Base-by-base conservation (phyloP, 2,329 filamentous ascomycete species). In the Venturiaceae sp. region DNA sequence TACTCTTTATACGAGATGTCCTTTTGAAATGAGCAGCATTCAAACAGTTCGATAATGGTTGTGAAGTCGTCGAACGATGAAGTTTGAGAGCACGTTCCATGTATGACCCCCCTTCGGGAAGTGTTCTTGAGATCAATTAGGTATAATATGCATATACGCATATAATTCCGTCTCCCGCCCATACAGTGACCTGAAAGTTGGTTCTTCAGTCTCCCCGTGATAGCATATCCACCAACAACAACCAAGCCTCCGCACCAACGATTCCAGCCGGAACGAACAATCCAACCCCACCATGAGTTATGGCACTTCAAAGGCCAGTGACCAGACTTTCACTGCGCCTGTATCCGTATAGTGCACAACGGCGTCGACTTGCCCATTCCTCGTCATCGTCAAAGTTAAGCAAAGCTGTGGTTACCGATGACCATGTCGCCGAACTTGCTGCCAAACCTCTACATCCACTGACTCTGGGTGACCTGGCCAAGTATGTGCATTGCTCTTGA, bases 381-480 rank as follows among this genome's bases (percentile, higher is more conserved):
- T 34, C 53, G n/a, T 14, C 26, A 13, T 8, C 52, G 16, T 54
- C 37, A 16, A 30, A 50, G 19, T 19, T 73, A n/a, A 68, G 69
- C 60, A 78, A 74, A 2, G 68, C 66, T 47, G 73, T 70, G 3
- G 77, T 79, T 37, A 78, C 76, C 4, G 87, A 92, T 68, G 84
- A 87, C 63, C 88, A 94, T 69, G 88, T 97, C 63, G 82, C 85
- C 50, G 83, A 82, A 44, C 82, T 97, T 52, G 90, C 92, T 33
- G 84, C 84, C 59, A 85, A 87, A 67, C 85, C 86, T 36, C 82
- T 95, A 56, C 88, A 95, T 68, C 83, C 87, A 11, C 77, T 97
- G 67, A 94, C 90, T 28, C 82, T 99, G 34, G 85, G 87, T 60
- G 94, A 97, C 68, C 80, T 99, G 5, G 88, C 96, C 65, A 92